Base-by-base conservation (phyloP, 805 yeast species). In the Vanderwaltozyma yarrowii region DNA sequence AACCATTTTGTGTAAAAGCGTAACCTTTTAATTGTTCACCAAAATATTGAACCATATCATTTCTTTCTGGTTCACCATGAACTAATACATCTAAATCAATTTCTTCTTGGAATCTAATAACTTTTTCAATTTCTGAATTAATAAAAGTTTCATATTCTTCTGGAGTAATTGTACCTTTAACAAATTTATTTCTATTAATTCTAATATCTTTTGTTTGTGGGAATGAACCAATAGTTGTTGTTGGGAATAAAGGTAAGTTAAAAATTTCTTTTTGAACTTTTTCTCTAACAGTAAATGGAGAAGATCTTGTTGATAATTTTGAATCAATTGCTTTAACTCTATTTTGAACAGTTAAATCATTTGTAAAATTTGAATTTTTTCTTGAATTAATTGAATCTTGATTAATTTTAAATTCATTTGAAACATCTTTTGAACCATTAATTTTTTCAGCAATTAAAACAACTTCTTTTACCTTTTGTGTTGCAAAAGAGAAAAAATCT, bases 21-120 rank as follows among this genome's bases (percentile, higher is more conserved):
- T 83, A 92, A 70, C 99, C 99, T 64, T 84, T 82, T 66, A 92
- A 76, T 76, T 86, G 87, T 76, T 92, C 98, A 76, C 98, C 99
- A 54, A 92, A 92, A 81, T 89, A 92, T 77, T 92, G 98, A 61
- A 92, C 98, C 99, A 92, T 92, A 75, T 92, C 99, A 75, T 92
- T 92, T 80, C 99, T 84, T 80, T 92, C 98, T 70, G 99, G 98
- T 76, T 92, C 99, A 76, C 99, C 99, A 72, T 92, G 98, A 52
- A 92, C 99, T 57, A 89, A 75, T 58, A 92, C 97, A 65, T 92
- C 99, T 60, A 92, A 78, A 56, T 95, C 99, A 62, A 89, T 79
- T 67, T 92, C 96, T 74, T 92, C 98, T 77, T 92, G 99, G 94
- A 92, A 92, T 75, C 86, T 81, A 70, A 92, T 84, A 61, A 89